A percentile compares a stretch with the other conserved stretches of the same genome.
Conservation (phyloP, 2,329 filamentous ascomycete genomes). For the Pseudogymnoascus sp. region DNA sequence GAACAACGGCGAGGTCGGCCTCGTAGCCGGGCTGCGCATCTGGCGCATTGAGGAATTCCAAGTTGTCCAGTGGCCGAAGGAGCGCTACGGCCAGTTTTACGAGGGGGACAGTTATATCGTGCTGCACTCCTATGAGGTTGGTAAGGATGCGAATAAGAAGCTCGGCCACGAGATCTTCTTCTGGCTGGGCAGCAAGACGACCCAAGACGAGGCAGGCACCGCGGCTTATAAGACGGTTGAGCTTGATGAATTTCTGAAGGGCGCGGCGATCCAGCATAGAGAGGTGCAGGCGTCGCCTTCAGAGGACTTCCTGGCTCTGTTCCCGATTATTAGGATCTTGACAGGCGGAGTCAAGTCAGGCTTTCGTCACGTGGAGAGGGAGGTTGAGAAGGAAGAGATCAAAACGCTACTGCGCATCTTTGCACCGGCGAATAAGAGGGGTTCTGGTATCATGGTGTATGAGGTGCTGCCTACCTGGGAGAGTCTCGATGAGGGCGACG, state of each 20-base stretch:
- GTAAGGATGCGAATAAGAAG: constrained; percentile 34
- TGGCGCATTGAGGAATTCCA: constrained; percentile 63
- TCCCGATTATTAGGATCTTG: constrained; percentile 51
- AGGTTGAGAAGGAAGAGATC: constrained; percentile 34
- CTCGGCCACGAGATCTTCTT: constrained; percentile 60
- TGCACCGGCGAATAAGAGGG: constrained; percentile 42
- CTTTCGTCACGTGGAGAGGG: constrained; percentile 52
- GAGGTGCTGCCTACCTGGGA: constrained; percentile 54
- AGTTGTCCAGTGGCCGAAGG: constrained; percentile 51
- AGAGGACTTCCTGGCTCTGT: constrained; percentile 54
- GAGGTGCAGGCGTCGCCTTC: constrained; percentile 45
- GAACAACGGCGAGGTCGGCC: constrained; percentile 46
- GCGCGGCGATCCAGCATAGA: constrained; percentile 54
- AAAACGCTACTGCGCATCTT: constrained; percentile 53
- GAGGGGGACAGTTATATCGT: constrained; percentile 63
- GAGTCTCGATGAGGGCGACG: constrained; percentile 56
- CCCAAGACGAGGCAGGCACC: constrained; percentile 59
- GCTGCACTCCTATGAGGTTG: constrained; percentile 48
- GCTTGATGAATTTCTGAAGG: constrained; percentile 56
- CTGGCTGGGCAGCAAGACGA: constrained; percentile 57
- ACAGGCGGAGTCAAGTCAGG: constrained; percentile 53
- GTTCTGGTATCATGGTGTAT: constrained; percentile 47
- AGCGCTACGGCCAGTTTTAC: constrained; percentile 51
- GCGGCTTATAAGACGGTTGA: constrained; percentile 65
- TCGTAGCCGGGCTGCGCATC: constrained; percentile 45